phyloP scores from a whole-genome alignment of 2,329 filamentous ascomycete species.

The Diaporthe eres region DNA sequence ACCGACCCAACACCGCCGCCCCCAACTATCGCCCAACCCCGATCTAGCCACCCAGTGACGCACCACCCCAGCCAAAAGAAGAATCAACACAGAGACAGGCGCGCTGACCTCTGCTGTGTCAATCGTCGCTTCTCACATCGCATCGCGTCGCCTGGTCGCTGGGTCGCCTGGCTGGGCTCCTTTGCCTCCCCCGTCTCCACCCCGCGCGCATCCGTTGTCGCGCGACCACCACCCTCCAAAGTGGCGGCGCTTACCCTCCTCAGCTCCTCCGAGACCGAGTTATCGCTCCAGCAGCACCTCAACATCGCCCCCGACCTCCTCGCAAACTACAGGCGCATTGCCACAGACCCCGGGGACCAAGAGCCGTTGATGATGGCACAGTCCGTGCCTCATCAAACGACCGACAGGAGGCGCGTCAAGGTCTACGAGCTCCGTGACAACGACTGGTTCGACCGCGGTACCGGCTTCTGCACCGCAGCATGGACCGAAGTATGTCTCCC shows the following conservation, averaged over 20 bases:
- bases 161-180: slow-evolving; percentile 24
- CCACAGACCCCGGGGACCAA: slow-evolving; percentile 64
- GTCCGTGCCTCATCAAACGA: slow-evolving; percentile 76
- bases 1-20: slow-evolving; percentile 25
- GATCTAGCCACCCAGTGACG: slow-evolving; percentile 34
- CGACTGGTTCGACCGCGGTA: slow-evolving; percentile 99
- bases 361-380: slow-evolving; percentile 80
- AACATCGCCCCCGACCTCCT: slow-evolving; percentile 68
- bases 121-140: slow-evolving; percentile 16
- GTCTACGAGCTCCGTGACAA: slow-evolving; percentile 98
- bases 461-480: slow-evolving; percentile 91
- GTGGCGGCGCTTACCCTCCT: slow-evolving; percentile 71
- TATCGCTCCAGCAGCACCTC: slow-evolving; percentile 73
- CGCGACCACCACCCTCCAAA: slow-evolving; percentile 53
- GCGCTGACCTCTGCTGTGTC: slow-evolving; percentile 27
- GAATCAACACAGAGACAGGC: not conserved
- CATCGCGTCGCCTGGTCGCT: slow-evolving; percentile 37
- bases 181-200: slow-evolving; percentile 34
- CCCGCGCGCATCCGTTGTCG: slow-evolving; percentile 52
- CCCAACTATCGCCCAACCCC: slow-evolving; percentile 16
- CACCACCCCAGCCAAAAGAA: slow-evolving; percentile 19
- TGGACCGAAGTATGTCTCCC: slow-evolving; percentile 75
- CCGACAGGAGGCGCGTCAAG: slow-evolving; percentile 87
- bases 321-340: slow-evolving; percentile 61
- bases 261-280: slow-evolving; percentile 67